Evolutionary conservation across 202 grass and related monocot species (phyloP).

Genomic region (Dendrocalamus latiflorus): DNA sequence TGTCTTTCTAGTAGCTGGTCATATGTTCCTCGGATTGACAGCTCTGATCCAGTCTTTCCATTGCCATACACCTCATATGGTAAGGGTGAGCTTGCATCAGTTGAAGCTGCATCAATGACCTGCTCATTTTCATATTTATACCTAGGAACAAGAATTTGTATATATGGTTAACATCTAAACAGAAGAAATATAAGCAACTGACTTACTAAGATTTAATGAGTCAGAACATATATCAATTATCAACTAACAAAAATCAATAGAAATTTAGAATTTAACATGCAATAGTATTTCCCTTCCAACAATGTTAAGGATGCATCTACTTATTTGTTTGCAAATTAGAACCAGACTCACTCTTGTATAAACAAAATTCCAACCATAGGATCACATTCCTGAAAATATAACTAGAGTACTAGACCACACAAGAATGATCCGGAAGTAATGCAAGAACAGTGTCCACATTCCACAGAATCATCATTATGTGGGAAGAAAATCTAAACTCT

Average conservation of each 20-base stretch:
- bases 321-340: too few relatives aligned
- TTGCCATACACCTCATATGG: constrained; percentile 99
- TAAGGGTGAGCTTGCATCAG: constrained; percentile 94
- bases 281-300: neutral
- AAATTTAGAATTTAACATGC: neutral
- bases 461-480: neutral
- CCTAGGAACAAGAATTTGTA: constrained; percentile 53
- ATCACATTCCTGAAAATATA: neutral
- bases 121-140: constrained; percentile 98
- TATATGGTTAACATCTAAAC: constrained; percentile 30
- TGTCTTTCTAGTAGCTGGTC: constrained; percentile 98
- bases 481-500: constrained; percentile 8
- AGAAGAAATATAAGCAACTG: constrained; percentile 10
- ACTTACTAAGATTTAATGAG: neutral
- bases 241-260: neutral
- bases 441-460: neutral
- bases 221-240: neutral
- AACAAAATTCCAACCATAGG: neutral
- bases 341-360: too few relatives aligned
- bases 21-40: constrained; percentile 80
- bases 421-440: constrained; percentile 13
- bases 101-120: constrained; percentile 94
- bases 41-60: constrained; percentile 78
- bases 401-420: neutral
- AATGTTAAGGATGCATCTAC: too few relatives aligned